Evolutionary conservation across 345 rosid genomes (phyloP), one percentile per base, ranked within the genome.

Genomic region (Boechera retrofracta): DNA sequence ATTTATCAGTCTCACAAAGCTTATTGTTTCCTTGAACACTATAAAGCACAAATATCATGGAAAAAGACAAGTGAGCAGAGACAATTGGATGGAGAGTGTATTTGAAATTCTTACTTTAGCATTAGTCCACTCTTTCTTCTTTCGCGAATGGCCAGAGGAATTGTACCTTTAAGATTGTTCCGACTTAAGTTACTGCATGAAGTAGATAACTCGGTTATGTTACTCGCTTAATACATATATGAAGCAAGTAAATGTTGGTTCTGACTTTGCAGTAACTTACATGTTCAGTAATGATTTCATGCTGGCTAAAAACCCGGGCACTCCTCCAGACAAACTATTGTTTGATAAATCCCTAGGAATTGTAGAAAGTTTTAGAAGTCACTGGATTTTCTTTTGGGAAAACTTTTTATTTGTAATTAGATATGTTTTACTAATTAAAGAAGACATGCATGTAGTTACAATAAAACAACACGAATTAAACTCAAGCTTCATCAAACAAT

Each of bases 141-240:
- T 0, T 78, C 79, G 1, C 32, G 12, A 24, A 86, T 78, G 3
- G 28, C 76, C 8, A 10, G n/a, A 4, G 87, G 86, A 26, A 84
- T 16, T 4, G 57, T 0, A 66, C 87, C 89, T 35, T 65, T 10
- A 3, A 82, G 74, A 5, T 67, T 55, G 69, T 86, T 84, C 53
- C 72, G 47, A 47, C 61, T 7, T 69, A 84, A 74, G 59, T 86
- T 55, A 61, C 88, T 85, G 15, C 6, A 56, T 38, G 29, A 28
- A 12, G 4, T 29, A 28, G 15, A 5, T 11, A 10, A 42, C 47
- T 42, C 10, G 3, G 41, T 36, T 7, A 54, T 53, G n/a, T 7
- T 8, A 38, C 6, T 47, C 15, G 18, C 21, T 5, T 18, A 45
- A 45, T 15, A 8, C 41, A 38, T 8, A 38, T 38, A 38, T 38